These are phyloP conservation scores for Trichomonas vaginalis DNA, from an alignment of 208 protist genomes.

Conservation along the genomic window DNA sequence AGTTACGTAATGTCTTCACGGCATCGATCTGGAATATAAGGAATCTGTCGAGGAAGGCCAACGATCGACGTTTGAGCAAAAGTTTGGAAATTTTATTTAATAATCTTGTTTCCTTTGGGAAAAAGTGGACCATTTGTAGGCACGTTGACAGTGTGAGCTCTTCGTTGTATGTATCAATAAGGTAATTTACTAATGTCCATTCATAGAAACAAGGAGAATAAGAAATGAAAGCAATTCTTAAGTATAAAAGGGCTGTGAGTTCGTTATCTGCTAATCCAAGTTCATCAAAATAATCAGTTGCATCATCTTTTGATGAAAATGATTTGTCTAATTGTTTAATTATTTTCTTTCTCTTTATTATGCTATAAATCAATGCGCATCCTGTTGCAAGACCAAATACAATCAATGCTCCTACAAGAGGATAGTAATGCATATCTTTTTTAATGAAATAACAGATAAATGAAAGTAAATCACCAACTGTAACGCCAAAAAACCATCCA, in stretches of 20 bases:
- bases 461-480: no score
- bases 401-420: no score
- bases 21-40: not conserved
- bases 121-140: not conserved
- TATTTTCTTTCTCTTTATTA: no score
- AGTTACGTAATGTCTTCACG: not conserved
- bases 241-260: not conserved
- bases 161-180: not conserved
- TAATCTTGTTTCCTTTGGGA: not conserved
- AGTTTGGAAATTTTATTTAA: not conserved
- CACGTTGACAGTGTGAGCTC: not conserved
- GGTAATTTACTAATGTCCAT: not conserved
- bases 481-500: no score
- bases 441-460: no score
- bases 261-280: no score
- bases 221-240: not conserved
- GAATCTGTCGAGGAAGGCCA: not conserved
- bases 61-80: not conserved
- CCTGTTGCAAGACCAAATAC: no score
- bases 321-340: no score
- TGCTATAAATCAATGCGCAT: no score
- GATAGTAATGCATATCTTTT: no score
- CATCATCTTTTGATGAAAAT: no score
- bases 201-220: not conserved
- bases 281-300: no score